Percentiles rank a stretch among this genome's conserved stretches.
Conservation (phyloP, 352 stramenopile species). For the Phytophthora parvispora region DNA sequence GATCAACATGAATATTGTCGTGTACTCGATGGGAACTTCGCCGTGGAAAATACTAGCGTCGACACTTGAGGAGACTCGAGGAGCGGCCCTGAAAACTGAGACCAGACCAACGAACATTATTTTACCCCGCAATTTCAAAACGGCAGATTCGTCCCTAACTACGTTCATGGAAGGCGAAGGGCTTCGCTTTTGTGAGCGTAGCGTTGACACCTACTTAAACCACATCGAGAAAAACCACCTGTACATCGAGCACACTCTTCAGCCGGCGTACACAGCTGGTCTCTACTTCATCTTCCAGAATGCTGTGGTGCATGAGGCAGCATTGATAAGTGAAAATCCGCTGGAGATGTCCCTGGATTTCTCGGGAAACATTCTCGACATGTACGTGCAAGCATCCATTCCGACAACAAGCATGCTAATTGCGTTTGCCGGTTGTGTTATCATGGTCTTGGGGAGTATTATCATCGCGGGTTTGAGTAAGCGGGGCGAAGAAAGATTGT, state of each 20-base stretch:
- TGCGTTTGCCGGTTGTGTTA: slow-evolving; percentile 1
- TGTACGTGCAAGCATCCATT: slow-evolving; percentile 19
- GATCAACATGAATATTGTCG: slow-evolving; percentile 4
- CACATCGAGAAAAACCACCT: slow-evolving; percentile 43
- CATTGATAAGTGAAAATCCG: background rate
- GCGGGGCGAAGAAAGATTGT: background rate
- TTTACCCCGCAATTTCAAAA: slow-evolving; percentile 18
- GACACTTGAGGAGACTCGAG: slow-evolving; percentile 14
- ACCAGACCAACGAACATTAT: slow-evolving; percentile 1
- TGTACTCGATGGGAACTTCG: background rate
- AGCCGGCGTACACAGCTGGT: slow-evolving; percentile 41
- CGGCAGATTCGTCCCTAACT: background rate
- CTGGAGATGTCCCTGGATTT: slow-evolving; percentile 4
- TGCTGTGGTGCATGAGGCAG: slow-evolving; percentile 14
- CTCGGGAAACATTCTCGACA: slow-evolving; percentile 14
- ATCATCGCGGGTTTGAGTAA: background rate
- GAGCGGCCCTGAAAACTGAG: background rate
- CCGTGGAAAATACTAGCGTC: slow-evolving; percentile 13
- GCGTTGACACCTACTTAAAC: background rate
- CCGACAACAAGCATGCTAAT: slow-evolving; percentile 5
- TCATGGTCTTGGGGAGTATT: slow-evolving; percentile 4
- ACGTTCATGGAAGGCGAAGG: slow-evolving; percentile 4
- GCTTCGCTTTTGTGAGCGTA: background rate
- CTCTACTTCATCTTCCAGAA: slow-evolving; percentile 52
- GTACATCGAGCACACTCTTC: slow-evolving; percentile 49